Conservation (phyloP, 768 basidiomycete species). For the Dacryopinax spathularia region DNA sequence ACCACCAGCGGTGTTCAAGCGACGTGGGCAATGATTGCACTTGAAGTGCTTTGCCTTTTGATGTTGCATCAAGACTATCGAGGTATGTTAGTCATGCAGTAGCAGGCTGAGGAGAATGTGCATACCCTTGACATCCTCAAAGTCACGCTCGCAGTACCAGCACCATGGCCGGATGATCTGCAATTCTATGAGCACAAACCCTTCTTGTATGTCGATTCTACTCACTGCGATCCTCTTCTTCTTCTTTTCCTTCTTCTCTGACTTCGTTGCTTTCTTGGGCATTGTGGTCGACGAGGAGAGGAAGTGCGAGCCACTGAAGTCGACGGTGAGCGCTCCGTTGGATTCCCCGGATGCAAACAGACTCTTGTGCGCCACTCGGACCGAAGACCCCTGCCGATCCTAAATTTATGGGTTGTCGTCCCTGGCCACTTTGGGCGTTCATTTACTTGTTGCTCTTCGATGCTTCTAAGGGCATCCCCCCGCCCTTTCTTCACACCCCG, state of each 20-base stretch:
- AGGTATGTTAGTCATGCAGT: background rate
- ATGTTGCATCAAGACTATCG: conserved; percentile 87
- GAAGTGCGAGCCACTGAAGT: background rate
- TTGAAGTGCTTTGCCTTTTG: conserved; percentile 99
- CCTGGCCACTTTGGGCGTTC: no score
- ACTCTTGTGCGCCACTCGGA: background rate
- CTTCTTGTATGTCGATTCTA: background rate
- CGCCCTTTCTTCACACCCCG: background rate
- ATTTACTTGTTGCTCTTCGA: background rate
- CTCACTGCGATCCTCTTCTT: conserved; percentile 18
- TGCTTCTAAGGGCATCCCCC: background rate
- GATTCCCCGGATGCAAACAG: background rate
- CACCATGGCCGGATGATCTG: conserved; percentile 87
- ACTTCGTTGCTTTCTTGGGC: conserved; percentile 23
- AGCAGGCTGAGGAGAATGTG: conserved; percentile 11
- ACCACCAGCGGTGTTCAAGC: conserved; percentile 94
- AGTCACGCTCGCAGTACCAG: conserved; percentile 99
- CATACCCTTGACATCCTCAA: conserved; percentile 96
- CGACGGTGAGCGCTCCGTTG: background rate
- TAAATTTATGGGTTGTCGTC: no score
- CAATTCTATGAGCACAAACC: conserved; percentile 6
- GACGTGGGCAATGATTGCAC: conserved; percentile 86
- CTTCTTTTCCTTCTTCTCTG: conserved; percentile 41
- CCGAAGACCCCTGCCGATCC: no score
- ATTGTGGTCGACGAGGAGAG: background rate